Evolutionary conservation across 257 asterid genomes (phyloP), one percentile per base, ranked within the genome.

Genomic region (Solanum habrochaites): DNA sequence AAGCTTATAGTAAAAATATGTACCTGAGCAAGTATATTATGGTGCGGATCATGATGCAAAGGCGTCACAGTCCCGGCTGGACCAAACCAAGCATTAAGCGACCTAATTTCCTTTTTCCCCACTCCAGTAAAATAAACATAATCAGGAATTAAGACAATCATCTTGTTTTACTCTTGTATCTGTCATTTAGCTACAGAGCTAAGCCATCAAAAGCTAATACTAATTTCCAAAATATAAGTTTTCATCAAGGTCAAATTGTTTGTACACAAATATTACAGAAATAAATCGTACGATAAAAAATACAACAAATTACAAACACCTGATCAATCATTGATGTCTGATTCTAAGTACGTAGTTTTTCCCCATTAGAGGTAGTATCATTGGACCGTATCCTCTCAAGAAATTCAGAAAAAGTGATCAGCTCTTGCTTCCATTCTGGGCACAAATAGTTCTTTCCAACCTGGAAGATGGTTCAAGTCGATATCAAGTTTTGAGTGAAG

Each of bases 51-150:
- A 47, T 96, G 98, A 90, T 97, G 99, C 93, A 96, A 92, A 23
- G 99, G 99, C 45, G 99, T 97, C 89, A 97, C 99, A 13, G 99
- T 97, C 82, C 98, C 97, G 85, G 98, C 88, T 88, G 99, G 99
- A 89, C 99, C 99, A 86, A 89, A 94, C 99, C 99, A 97, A 90
- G 99, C 99, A 92, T 97, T 96, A 66, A 97, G 90, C 10, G 98
- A 93, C 90, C 94, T 93, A 89, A 97, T 90, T 89, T 96, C n/a
- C n/a, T n/a, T n/a, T n/a, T n/a, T n/a, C 99, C 64, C 99, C 99
- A 14, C 96, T 89, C 98, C 98, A 77, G 93, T 92, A 92, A 90
- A 97, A 94, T 98, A 97, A n/a, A n/a, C n/a, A 88, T 97, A 97
- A 90, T 97, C 99, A 87, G 99, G 99, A 88, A 91, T 90, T n/a